Conservation (phyloP, 495 filamentous ascomycete species). For the Penicillium canescens region DNA sequence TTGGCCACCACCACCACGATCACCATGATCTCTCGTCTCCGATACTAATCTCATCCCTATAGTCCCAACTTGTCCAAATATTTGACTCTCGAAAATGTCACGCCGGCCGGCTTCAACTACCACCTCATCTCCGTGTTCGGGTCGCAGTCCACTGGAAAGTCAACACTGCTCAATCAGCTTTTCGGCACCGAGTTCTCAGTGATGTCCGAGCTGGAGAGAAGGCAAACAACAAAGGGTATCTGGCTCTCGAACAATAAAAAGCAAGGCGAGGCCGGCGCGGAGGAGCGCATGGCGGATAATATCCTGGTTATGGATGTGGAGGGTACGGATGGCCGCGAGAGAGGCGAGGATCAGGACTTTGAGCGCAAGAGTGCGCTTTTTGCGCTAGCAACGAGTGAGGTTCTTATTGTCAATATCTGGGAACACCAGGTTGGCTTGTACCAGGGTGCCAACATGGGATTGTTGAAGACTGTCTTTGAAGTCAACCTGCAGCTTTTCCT, state of each 20-base stretch:
- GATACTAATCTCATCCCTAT: slow-evolving; percentile 25
- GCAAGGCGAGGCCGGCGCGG: slow-evolving; percentile 30
- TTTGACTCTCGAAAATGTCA: slow-evolving; percentile 73
- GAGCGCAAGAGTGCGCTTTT: slow-evolving; percentile 97
- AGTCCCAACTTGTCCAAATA: slow-evolving; percentile 82
- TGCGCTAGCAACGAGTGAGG: slow-evolving; percentile 95
- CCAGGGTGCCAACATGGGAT: slow-evolving; percentile 97
- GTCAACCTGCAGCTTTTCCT: slow-evolving; percentile 96
- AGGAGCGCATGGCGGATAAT: slow-evolving; percentile 81
- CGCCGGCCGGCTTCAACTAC: slow-evolving; percentile 93
- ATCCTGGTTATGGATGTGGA: slow-evolving; percentile 99
- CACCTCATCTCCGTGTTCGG: slow-evolving; percentile 98
- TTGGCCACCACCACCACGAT: background rate
- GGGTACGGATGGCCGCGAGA: slow-evolving; percentile 93
- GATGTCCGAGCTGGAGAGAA: slow-evolving; percentile 87
- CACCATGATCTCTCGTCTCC: background rate
- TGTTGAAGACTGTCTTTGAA: slow-evolving; percentile 98
- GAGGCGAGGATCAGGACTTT: slow-evolving; percentile 98
- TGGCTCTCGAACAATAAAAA: slow-evolving; percentile 97
- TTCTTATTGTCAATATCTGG: slow-evolving; percentile 98
- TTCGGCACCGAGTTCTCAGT: slow-evolving; percentile 96
- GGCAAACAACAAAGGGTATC: slow-evolving; percentile 98
- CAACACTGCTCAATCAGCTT: slow-evolving; percentile 91
- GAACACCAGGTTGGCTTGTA: slow-evolving; percentile 98
- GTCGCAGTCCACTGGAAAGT: slow-evolving; percentile 97